Evolutionary conservation across 2,329 filamentous ascomycete species (phyloP).

Genomic region (Fusarium brevicatenulatum): DNA sequence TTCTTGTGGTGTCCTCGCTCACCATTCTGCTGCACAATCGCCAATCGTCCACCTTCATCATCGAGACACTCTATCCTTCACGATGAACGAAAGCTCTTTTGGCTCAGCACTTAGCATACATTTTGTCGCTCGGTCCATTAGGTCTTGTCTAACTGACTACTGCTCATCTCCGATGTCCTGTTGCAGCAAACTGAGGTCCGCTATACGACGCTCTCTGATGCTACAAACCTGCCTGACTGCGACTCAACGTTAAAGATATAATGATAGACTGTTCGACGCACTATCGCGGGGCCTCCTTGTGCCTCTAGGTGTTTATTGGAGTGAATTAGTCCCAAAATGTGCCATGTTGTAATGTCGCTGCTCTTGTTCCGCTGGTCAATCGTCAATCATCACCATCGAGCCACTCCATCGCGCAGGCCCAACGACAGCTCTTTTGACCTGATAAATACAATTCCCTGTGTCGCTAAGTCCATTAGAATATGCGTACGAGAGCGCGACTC

Average conservation of each 20-base stretch:
- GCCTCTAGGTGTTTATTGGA: rapidly evolving
- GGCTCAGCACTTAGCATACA: rapidly evolving
- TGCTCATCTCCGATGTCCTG: background rate
- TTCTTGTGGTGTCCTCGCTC: background rate
- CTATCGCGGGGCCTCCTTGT: rapidly evolving
- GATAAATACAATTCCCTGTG: rapidly evolving
- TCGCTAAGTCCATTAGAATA: background rate
- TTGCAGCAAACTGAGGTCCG: background rate
- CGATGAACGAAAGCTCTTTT: background rate
- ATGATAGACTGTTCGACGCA: rapidly evolving
- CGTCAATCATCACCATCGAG: background rate
- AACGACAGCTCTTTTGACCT: background rate
- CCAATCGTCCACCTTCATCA: background rate
- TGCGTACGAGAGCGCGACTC: rapidly evolving
- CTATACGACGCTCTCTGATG: rapidly evolving
- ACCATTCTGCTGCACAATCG: background rate
- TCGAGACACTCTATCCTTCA: background rate
- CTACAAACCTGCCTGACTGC: rapidly evolving
- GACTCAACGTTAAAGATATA: background rate
- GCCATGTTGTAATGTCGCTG: background rate
- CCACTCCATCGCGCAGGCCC: background rate
- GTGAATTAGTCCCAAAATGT: background rate
- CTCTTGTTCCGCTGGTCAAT: background rate
- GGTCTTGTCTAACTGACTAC: background rate
- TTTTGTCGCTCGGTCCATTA: rapidly evolving